These are phyloP conservation scores for Psilocybe cubensis DNA, from an alignment of 768 basidiomycete genomes.

Conservation along the genomic window DNA sequence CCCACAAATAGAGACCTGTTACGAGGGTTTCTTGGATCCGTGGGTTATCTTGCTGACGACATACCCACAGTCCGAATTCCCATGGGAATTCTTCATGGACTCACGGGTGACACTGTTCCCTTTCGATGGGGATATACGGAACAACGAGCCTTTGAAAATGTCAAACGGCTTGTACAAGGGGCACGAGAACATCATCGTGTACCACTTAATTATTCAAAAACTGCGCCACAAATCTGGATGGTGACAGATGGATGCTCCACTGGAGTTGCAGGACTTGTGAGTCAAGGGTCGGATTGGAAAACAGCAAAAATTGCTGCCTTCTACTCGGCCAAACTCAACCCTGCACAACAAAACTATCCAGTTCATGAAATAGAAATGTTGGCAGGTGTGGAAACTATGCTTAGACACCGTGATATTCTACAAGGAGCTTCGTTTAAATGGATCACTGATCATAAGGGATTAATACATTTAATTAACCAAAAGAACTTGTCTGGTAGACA, in stretches of 20 bases:
- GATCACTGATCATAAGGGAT: constrained; percentile 31
- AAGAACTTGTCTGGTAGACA: constrained; percentile 35
- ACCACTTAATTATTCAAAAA: constrained; percentile 19
- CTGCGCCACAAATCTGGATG: constrained; percentile 27
- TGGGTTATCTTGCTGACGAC: constrained; percentile 36
- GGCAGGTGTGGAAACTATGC: constrained; percentile 36
- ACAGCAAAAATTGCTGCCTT: constrained; percentile 30
- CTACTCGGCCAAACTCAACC: constrained; percentile 37
- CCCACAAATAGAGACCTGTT: constrained; percentile 37
- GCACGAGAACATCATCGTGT: constrained; percentile 24
- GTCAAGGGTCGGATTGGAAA: constrained; percentile 26
- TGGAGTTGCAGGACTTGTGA: constrained; percentile 31
- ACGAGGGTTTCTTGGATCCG: constrained; percentile 32
- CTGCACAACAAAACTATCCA: constrained; percentile 42
- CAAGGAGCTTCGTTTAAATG: constrained; percentile 31
- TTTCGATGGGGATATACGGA: constrained; percentile 33
- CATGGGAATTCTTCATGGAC: constrained; percentile 33
- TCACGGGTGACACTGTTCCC: constrained; percentile 26
- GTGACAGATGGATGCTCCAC: constrained; percentile 34
- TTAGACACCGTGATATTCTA: constrained; percentile 29
- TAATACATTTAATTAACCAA: constrained; percentile 33
- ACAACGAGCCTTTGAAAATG: constrained; percentile 36
- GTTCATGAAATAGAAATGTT: constrained; percentile 43
- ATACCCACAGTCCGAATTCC: constrained; percentile 35
- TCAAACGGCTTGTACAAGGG: constrained; percentile 27